Base-by-base conservation (phyloP, 2,329 filamentous ascomycete species). In the Graphium sp. region DNA sequence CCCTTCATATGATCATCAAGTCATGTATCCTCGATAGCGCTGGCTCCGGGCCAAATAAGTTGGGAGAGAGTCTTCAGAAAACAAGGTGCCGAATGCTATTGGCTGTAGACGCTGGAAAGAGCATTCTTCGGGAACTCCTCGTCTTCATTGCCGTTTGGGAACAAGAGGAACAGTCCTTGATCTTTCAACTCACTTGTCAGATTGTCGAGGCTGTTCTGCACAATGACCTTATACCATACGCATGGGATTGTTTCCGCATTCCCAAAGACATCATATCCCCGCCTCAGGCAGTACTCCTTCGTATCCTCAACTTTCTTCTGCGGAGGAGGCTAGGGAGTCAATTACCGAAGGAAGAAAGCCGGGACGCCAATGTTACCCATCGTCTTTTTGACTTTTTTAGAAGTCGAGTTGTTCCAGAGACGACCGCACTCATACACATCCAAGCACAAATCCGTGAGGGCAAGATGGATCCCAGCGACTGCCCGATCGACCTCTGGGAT, bases 81-180 rank as follows among this genome's bases (percentile, higher is more conserved):
- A 82, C 87, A 2, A 65, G 87, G 14, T 94, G 85, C 43, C 80
- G 91, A 44, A 79, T 94, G 44, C 69, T 95, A 28, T 60, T 95
- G 23, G 84, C 84, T 0, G 71, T 92, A 34, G 84, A 93, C 44
- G 91, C 83, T 36, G 87, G 87, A 4, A 75, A 85, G 39, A 93
- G 91, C 44, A 60, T 95, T 4, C 60, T 95, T 2, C 67, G 87
- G 32, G 87, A 95, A 49, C 69, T 95, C 43, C 62, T 95, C 24
- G 91, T 95, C 33, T 94, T 94, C 48, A 92, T 94, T 36, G 87
- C 87, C 5, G 85, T 92, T 7, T 95, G 87, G 87, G 87, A 94
- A 45, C 74, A 94, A 42, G 78, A 83, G 22, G 85, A 95, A 47
- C 77, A 87, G 34, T 84, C 91, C 35, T 70, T 93, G 21, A 93